Evolutionary conservation across 2,329 filamentous ascomycete genomes (phyloP).

Genomic region (Alternaria gansuensis): DNA sequence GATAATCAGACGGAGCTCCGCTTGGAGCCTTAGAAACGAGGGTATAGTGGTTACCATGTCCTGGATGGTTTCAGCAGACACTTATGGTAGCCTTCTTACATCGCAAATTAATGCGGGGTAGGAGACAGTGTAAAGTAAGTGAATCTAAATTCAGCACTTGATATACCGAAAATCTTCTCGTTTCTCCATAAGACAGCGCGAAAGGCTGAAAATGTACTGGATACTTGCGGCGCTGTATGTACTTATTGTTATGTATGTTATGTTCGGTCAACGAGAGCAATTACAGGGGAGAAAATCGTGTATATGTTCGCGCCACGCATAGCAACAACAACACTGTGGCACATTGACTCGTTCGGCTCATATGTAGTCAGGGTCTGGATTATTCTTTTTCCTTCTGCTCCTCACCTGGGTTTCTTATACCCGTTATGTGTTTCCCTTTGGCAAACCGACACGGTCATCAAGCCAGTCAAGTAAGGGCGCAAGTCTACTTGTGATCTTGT

Average conservation of each 20-base stretch:
- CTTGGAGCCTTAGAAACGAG: neutral
- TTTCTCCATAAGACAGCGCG: neutral
- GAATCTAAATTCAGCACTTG: neutral
- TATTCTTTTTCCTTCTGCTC: neutral
- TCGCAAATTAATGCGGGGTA: neutral
- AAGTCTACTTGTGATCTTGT: neutral
- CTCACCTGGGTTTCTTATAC: neutral
- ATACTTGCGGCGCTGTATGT: neutral
- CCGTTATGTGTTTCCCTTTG: neutral
- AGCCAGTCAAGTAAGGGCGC: neutral
- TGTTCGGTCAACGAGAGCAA: neutral
- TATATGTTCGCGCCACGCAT: neutral
- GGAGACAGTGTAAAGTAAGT: neutral
- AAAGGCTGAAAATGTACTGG: neutral
- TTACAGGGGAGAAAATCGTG: neutral
- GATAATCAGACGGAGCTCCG: neutral
- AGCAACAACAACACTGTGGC: neutral
- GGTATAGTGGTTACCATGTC: neutral
- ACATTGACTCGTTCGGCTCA: neutral
- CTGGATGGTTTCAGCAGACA: neutral
- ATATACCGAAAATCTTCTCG: neutral
- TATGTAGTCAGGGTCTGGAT: neutral
- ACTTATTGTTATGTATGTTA: neutral
- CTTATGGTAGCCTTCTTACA: neutral
- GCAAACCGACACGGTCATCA: neutral